A percentile compares a stretch with the other conserved stretches of the same genome.
phyloP scores from a whole-genome alignment of 768 basidiomycete species.

The Agrocybe pediades region DNA sequence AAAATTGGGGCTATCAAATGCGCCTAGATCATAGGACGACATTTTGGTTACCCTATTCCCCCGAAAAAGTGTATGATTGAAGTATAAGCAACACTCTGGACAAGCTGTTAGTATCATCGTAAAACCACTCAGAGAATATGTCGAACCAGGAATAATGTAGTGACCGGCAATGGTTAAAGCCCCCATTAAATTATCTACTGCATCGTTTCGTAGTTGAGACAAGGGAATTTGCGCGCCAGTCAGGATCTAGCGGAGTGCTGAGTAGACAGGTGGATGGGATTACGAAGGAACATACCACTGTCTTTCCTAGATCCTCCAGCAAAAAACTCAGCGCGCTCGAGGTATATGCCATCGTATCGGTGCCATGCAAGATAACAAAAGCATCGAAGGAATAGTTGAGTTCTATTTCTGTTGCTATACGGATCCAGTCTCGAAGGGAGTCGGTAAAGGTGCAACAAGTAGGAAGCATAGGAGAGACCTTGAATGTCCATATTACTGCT shows the following conservation, averaged over 20 bases:
- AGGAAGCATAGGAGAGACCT: conserved; percentile 41
- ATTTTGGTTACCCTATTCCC: conserved; percentile 84
- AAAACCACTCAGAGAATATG: not conserved
- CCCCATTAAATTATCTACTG: conserved; percentile 90
- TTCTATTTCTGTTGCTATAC: conserved; percentile 90
- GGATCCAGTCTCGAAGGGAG: conserved; percentile 72
- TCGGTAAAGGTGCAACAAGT: not conserved
- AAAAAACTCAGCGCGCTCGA: conserved; percentile 89
- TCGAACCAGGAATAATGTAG: conserved; percentile 84
- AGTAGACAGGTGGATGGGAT: not conserved
- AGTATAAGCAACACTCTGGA: conserved; percentile 85
- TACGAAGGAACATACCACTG: conserved; percentile 54
- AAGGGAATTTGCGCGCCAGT: conserved; percentile 95
- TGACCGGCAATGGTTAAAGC: conserved; percentile 88
- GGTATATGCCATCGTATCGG: conserved; percentile 90
- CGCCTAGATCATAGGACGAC: conserved; percentile 82
- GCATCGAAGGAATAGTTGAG: conserved; percentile 92
- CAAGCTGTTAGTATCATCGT: not conserved
- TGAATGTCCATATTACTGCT: conserved; percentile 87
- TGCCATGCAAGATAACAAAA: conserved; percentile 89
- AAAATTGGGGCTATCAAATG: conserved; percentile 86
- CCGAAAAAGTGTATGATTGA: conserved; percentile 86
- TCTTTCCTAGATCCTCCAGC: conserved; percentile 91
- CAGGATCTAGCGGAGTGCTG: conserved; percentile 55
- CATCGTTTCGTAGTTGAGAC: conserved; percentile 91